Percentiles rank a stretch among this genome's conserved stretches.
phyloP scores from a whole-genome alignment of 2,329 filamentous ascomycete genomes.

The Cladosporium halotolerans region DNA sequence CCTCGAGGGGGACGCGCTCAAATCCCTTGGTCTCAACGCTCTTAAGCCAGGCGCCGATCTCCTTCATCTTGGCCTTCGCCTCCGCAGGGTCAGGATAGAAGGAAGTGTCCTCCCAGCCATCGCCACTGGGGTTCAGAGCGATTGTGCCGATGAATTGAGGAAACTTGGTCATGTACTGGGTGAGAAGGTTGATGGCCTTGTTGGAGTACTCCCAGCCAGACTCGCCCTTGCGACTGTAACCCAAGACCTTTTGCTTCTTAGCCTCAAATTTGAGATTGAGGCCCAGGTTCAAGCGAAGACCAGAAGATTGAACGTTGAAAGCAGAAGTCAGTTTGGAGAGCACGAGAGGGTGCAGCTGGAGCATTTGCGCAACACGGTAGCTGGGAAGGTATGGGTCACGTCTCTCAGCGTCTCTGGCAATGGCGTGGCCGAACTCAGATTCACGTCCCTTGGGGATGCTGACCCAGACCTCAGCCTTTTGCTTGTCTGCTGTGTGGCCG shows the following conservation, averaged over 20 bases:
- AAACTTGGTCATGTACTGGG: conserved; percentile 87
- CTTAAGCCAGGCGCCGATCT: conserved; percentile 91
- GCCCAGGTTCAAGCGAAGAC: conserved; percentile 79
- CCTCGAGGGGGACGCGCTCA: conserved; percentile 91
- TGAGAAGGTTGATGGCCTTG: conserved; percentile 72
- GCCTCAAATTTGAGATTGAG: conserved; percentile 96
- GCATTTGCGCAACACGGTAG: conserved; percentile 75
- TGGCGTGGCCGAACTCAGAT: conserved; percentile 69
- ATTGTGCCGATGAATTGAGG: conserved; percentile 92
- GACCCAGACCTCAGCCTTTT: conserved; percentile 75
- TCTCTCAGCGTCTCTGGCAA: conserved; percentile 65
- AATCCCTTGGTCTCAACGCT: conserved; percentile 84
- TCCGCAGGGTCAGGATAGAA: conserved; percentile 69
- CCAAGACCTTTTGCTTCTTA: conserved; percentile 90
- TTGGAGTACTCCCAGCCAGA: conserved; percentile 94
- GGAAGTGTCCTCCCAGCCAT: conserved; percentile 76
- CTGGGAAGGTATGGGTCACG: conserved; percentile 76
- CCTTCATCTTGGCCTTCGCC: conserved; percentile 77
- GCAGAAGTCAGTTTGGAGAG: conserved; percentile 95
- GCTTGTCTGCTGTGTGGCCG: conserved; percentile 59
- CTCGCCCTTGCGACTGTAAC: conserved; percentile 80
- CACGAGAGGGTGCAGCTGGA: conserved; percentile 77
- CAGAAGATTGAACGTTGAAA: conserved; percentile 77
- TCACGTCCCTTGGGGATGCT: conserved; percentile 67
- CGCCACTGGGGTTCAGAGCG: conserved; percentile 75